Evolutionary conservation across 495 filamentous ascomycete species (phyloP).

Genomic region (Neurospora sp.): DNA sequence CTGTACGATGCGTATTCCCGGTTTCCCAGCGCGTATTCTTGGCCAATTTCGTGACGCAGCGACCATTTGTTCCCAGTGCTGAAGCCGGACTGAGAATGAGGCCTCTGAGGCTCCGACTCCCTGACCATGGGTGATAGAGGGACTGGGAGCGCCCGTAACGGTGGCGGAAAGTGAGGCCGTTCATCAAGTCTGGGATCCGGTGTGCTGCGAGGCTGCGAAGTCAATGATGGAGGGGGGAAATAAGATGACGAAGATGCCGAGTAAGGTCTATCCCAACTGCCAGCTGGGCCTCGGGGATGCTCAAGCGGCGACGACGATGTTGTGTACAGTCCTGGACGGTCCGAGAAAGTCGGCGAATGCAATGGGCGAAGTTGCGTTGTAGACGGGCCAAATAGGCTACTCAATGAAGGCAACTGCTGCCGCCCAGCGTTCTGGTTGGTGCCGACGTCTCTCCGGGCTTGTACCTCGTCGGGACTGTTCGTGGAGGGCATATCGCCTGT

Average conservation of each 20-base stretch:
- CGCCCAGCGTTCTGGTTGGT: slow-evolving; percentile 19
- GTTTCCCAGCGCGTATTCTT: slow-evolving; percentile 23
- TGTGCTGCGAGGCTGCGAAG: slow-evolving; percentile 29
- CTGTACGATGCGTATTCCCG: slow-evolving; percentile 13
- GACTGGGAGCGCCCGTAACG: slow-evolving; percentile 30
- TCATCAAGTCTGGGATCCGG: slow-evolving; percentile 31
- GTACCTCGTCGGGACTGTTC: slow-evolving; percentile 24
- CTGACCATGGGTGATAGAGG: slow-evolving; percentile 29
- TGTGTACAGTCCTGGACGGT: slow-evolving; percentile 29
- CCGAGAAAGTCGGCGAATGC: slow-evolving; percentile 31
- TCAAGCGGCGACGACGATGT: slow-evolving; percentile 33
- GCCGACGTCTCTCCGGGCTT: slow-evolving; percentile 20
- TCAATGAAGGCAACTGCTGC: slow-evolving; percentile 42
- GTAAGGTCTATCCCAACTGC: slow-evolving; percentile 17
- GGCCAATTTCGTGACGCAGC: slow-evolving; percentile 19
- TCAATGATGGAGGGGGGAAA: slow-evolving; percentile 25
- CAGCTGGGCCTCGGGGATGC: slow-evolving; percentile 19
- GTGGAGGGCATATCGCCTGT: slow-evolving; percentile 30
- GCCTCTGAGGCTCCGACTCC: slow-evolving; percentile 21
- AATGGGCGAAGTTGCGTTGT: slow-evolving; percentile 24
- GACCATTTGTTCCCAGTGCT: slow-evolving; percentile 19
- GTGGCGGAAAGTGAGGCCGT: slow-evolving; percentile 27
- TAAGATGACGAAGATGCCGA: slow-evolving; percentile 33
- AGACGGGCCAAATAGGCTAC: slow-evolving; percentile 41
- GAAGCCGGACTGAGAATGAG: slow-evolving; percentile 13